These are phyloP conservation scores for Myxozyma geophila DNA, from an alignment of 805 yeast genomes.

Conservation along the genomic window DNA sequence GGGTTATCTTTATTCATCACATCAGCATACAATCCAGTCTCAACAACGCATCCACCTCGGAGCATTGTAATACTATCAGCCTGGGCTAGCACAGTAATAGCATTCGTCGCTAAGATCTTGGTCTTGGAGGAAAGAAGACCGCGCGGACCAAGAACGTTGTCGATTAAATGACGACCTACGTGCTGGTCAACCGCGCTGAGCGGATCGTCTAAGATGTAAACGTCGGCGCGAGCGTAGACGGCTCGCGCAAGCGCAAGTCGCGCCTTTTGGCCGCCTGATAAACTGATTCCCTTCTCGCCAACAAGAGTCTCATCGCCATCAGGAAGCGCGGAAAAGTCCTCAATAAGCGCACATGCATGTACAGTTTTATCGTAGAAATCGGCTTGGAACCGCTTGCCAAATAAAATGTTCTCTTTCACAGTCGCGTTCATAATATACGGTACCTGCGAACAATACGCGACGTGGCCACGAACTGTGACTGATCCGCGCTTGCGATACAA, in stretches of 20 bases:
- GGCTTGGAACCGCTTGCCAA: slow-evolving; percentile 82
- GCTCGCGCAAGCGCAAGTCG: slow-evolving; percentile 93
- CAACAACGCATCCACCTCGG: slow-evolving; percentile 51
- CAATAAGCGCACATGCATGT: slow-evolving; percentile 84
- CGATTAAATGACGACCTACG: slow-evolving; percentile 83
- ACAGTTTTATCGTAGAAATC: slow-evolving; percentile 79
- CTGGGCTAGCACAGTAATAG: slow-evolving; percentile 74
- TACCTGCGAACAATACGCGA: slow-evolving; percentile 88
- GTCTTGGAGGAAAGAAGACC: slow-evolving; percentile 79
- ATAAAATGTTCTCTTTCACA: slow-evolving; percentile 83
- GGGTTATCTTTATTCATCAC: slow-evolving; percentile 29
- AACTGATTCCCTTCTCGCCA: slow-evolving; percentile 95
- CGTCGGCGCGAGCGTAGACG: slow-evolving; percentile 90
- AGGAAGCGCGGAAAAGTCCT: slow-evolving; percentile 77
- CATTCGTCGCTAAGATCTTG: slow-evolving; percentile 82
- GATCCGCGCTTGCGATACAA: slow-evolving; percentile 74
- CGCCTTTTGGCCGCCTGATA: slow-evolving; percentile 98
- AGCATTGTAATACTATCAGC: slow-evolving; percentile 75
- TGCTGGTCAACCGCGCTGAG: slow-evolving; percentile 97
- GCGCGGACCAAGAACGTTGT: slow-evolving; percentile 76
- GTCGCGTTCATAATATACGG: slow-evolving; percentile 98
- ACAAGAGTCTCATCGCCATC: slow-evolving; percentile 91
- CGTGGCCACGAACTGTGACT: slow-evolving; percentile 70
- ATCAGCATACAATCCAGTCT: slow-evolving; percentile 43
- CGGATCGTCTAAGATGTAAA: slow-evolving; percentile 88